Base-by-base conservation (phyloP, 768 basidiomycete genomes). In the Hygrocybe coccinea region DNA sequence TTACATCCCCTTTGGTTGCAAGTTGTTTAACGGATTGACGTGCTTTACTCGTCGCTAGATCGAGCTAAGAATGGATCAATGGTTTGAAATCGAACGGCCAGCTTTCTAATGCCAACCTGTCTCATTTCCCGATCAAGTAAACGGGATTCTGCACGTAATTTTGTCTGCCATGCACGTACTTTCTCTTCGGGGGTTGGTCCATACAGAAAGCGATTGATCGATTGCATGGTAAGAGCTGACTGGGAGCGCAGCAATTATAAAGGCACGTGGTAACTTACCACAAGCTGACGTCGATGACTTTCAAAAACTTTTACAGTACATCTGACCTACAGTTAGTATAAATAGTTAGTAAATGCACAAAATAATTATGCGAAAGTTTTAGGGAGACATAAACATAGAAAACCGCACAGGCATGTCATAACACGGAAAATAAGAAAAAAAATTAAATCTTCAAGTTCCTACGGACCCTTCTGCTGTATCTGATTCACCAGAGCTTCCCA, bases 101-200 rank as follows among this genome's bases (percentile, higher is more conserved):
- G 57, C 55, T 50, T 52, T 41, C 46, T 44, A 46, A 62, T 63
- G 55, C 83, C 73, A 74, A 95, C 95, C 87, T 95, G 90, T 77
- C 86, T 87, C 78, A 94, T 94, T 77, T 98, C 97, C 71, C 92
- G 79, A 60, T 99, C 97, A 55, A 99, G 72, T 57, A 80, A 78
- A 22, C 97, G 82, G 65, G 84, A 79, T 69, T 98, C 91, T 55
- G 80, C 71, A 52, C 91, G 86, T 53, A 99, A 75, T 71, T 90
- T 93, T 17, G 78, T 64, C 69, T 98, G 94, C 97, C 97, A 99
- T 72, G 81, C 80, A 50, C 88, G 82, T 11, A 98, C 87, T 65
- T 82, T 85, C 75, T 99, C 97, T 71, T 98, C 94, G 21, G 95
- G 88, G 0, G 95, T 92, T 15, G 94, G 95, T 2, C 97, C 97